These are phyloP conservation scores for Oxytropis ochrocephala DNA, from an alignment of 306 rosid species.

Conservation along the genomic window DNA sequence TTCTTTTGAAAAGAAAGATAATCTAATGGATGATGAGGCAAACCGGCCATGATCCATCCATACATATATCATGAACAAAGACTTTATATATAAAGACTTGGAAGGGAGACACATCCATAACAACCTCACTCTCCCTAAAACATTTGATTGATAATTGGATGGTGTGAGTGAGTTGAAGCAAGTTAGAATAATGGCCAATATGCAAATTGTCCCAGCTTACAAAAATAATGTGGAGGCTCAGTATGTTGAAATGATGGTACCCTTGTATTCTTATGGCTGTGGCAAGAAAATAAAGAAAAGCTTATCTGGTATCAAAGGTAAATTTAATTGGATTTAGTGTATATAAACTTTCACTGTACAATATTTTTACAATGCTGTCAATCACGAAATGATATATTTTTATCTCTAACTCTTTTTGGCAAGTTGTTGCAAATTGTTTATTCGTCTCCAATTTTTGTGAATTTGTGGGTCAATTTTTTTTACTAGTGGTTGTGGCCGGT, in stretches of 20 bases:
- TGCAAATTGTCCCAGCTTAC: constrained; percentile 67
- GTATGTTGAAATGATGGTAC: constrained; percentile 88
- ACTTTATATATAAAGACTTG: constrained; percentile 23
- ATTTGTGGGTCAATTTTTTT: too few species aligned
- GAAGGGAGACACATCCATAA: background rate
- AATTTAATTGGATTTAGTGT: background rate
- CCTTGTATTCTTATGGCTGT: constrained; percentile 82
- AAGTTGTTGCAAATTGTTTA: too few species aligned
- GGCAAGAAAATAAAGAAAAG: constrained; percentile 71
- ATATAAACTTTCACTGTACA: too few species aligned
- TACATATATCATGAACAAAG: constrained; percentile 13
- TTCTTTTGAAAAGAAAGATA: constrained; percentile 1
- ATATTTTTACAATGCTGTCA: too few species aligned
- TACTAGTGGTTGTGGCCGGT: too few species aligned
- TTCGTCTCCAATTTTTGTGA: too few species aligned
- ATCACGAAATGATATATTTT: too few species aligned
- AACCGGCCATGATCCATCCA: constrained; percentile 9
- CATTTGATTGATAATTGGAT: constrained; percentile 1
- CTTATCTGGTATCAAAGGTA: constrained; percentile 71
- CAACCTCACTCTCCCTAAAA: background rate
- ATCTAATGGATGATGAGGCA: constrained; percentile 23
- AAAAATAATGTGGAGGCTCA: constrained; percentile 67
- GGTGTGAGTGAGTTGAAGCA: background rate
- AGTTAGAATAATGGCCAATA: constrained; percentile 43
- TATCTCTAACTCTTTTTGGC: too few species aligned